These are phyloP conservation scores for Tephrocybe rancida DNA, from an alignment of 768 basidiomycete genomes.

Conservation along the genomic window DNA sequence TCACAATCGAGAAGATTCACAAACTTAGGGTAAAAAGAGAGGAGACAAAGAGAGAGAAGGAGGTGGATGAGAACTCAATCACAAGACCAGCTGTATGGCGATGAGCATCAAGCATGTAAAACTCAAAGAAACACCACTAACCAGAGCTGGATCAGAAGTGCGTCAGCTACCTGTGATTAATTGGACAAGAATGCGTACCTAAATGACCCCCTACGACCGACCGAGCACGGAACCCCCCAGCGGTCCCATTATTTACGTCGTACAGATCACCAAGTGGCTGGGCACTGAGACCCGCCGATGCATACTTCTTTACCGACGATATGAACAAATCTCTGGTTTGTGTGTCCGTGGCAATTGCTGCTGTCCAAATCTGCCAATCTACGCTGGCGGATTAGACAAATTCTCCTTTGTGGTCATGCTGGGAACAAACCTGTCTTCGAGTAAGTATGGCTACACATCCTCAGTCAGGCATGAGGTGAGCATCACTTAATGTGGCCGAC, in stretches of 20 bases:
- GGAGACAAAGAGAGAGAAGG: too few relatives aligned
- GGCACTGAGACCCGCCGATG: slow-evolving; percentile 44
- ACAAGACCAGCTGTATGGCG: slow-evolving; percentile 9
- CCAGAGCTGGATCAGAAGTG: slow-evolving; percentile 14
- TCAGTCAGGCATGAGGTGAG: background rate
- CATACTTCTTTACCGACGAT: slow-evolving; percentile 49
- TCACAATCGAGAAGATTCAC: background rate
- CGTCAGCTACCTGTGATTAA: background rate
- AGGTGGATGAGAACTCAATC: background rate
- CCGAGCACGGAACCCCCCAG: slow-evolving; percentile 54
- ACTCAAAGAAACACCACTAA: slow-evolving; percentile 3
- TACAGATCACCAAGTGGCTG: slow-evolving; percentile 54
- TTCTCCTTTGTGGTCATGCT: background rate
- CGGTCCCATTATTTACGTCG: slow-evolving; percentile 50
- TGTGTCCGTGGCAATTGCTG: slow-evolving; percentile 49
- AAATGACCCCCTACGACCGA: slow-evolving; percentile 61
- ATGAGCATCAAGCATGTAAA: background rate
- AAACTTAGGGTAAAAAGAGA: too few relatives aligned
- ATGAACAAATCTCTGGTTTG: slow-evolving; percentile 52
- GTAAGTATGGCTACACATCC: slow-evolving; percentile 44
- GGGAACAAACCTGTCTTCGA: slow-evolving; percentile 49
- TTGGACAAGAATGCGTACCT: slow-evolving; percentile 28
- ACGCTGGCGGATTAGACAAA: background rate
- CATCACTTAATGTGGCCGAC: slow-evolving; percentile 4
- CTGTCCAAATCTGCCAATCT: slow-evolving; percentile 66